Evolutionary conservation across 257 asterid genomes (phyloP), one percentile per base, ranked within the genome.

Genomic region (Primulina eburnea): DNA sequence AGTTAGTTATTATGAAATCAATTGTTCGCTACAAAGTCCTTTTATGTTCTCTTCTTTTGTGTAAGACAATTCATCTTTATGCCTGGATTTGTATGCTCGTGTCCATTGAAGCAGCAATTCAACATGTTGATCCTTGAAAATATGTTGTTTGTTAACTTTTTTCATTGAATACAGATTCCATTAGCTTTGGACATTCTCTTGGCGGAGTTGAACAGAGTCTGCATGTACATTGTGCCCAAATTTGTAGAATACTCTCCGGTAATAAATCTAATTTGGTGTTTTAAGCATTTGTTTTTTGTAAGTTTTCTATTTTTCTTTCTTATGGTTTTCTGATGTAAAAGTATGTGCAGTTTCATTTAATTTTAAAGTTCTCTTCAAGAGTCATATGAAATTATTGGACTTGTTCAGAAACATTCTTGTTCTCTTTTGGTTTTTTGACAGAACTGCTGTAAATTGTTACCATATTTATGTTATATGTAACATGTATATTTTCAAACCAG

Each of bases 201-300:
- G 73, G 96, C 97, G 6, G 82, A 87, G 86, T 74, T 90, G 80
- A 90, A 91, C 84, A 81, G 77, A 85, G 92, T 68, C 67, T 90
- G 96, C 83, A 93, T 90, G 63, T 90, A 84, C 72, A 87, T 96
- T 28, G 96, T 93, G 24, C 97, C 99, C 32, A 93, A 93, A 83
- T 85, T 87, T 80, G 82, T 87, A 65, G 60, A 50, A 73, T 86
- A 89, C 81, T 85, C 89, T n/a, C 43, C 77, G 96, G 97, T 88
- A 80, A 78, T 47, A 53, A 38, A 18, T 77, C 76, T 67, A n/a
- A 55, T 67, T 64, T 68, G 32, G 6, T 61, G 7, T 40, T 20
- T 57, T 29, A 67, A 69, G 60, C 17, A 17, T 61, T 40, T 32
- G 28, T 56, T 29, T 59, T 30, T 21, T 37, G 43, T 30, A 1